Base-by-base conservation (phyloP, 1,284 basidiomycete species). In the Cutaneotrichosporon sp. region DNA sequence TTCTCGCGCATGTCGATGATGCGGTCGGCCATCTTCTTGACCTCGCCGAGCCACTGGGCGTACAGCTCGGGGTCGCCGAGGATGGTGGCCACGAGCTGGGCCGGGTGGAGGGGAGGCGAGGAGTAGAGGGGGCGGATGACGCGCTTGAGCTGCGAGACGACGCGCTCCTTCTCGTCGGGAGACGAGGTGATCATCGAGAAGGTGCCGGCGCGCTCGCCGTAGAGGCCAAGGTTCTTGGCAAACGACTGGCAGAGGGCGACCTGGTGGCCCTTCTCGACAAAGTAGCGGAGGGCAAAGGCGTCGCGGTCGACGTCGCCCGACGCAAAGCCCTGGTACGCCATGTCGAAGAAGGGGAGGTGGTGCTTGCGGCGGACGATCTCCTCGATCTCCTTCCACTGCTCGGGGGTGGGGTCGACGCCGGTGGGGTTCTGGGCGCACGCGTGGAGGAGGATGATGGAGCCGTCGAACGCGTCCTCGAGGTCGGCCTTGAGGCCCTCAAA, bases 191-290 rank as follows among this genome's bases (percentile, higher is more conserved):
- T 87, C 71, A 97, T 79, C 24, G 92, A 94, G 85, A 99, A 92
- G n/a, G 91, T 89, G 22, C 95, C 95, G 62, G 92, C 91, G 76
- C 95, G 91, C 81, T 97, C 95, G 68, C 95, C 97, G 79, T 99
- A 99, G 43, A 99, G 85, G 64, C 97, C 95, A 86, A 97, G 95
- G 84, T 99, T 99, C 86, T 99, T 99, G 58, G 97, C 97, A 80
- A 98, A 99, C 58, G 91, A 94, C 81, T 99, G 97, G 64, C 88
- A 84, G 51, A 94, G 85, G 16, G 91, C 89, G 67, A 94, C 82
- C 73, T 91, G 89, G 81, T 94, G 92, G 45, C 92, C 91, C 78
- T 92, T 83, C 52, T 87, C 83, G 58, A 97, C 91, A 81, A 99
- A 99, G 83, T 97, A 87, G 66, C 97, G 90, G 61, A 98, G 87